These are phyloP conservation scores for Thraustochytrium sp. DNA, from an alignment of 352 stramenopile species.

Conservation along the genomic window DNA sequence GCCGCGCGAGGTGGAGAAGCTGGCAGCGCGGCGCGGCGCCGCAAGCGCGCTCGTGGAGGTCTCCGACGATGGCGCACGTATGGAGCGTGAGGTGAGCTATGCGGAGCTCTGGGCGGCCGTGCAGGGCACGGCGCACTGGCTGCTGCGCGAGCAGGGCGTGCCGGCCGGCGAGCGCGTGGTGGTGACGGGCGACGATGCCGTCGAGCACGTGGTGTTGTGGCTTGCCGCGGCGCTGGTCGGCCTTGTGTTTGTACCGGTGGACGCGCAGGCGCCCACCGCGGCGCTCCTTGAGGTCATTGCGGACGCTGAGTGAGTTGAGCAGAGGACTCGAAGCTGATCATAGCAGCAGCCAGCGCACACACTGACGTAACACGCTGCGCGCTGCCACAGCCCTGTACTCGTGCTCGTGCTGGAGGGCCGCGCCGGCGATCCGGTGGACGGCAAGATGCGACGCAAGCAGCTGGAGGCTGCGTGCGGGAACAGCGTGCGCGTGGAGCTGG, in stretches of 20 bases:
- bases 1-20: not conserved
- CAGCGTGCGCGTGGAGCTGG: no score
- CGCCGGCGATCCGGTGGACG: no score
- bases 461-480: no score
- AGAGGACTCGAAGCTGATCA: not conserved
- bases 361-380: no score
- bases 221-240: not conserved
- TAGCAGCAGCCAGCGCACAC: not conserved
- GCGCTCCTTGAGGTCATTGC: not conserved
- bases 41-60: not conserved
- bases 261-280: not conserved
- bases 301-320: not conserved
- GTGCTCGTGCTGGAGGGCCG: no score
- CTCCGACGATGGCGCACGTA: not conserved
- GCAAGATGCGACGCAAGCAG: no score
- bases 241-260: not conserved
- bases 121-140: not conserved
- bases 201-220: slow-evolving; percentile 21
- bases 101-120: not conserved
- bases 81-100: not conserved
- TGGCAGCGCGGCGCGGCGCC: not conserved
- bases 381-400: no score
- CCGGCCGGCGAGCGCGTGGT: not conserved
- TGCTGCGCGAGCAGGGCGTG: not conserved
- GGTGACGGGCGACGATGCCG: not conserved